Base-by-base conservation (phyloP, 305 asterid genomes). In the Andrographis paniculata region DNA sequence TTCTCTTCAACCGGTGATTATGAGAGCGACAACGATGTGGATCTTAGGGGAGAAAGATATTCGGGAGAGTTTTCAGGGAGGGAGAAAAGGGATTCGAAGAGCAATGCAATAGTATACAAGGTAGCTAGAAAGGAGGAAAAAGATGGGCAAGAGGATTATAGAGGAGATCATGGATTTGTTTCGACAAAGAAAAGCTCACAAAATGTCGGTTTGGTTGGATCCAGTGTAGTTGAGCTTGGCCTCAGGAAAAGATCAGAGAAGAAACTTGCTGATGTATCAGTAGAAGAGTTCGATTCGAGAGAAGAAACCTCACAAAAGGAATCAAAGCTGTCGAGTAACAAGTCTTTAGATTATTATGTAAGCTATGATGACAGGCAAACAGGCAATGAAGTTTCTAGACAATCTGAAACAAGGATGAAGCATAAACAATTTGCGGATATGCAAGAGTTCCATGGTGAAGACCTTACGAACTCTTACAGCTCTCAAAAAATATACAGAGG, bases 181-280 rank as follows among this genome's bases (percentile, higher is more conserved):
- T 62, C 60, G 68, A 58, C 61, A 17, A 79, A 58, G 61, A 70
- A 65, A 45, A 69, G 64, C 50, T 35, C 65, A 33, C 48, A 20
- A 17, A 55, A 64, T 51, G 73, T 65, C 37, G 36, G 57, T 10
- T 41, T 49, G 56, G 54, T 62, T 48, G 73, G 71, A 37, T 68
- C 83, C 14, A 31, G 37, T 11, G 59, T 48, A 31, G 70, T 61
- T 55, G 86, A 70, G 57, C 56, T 70, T 11, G 78, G 68, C 57
- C 74, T 78, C 72, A 72, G 94, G 61, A 91, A 91, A 67, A 78
- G 83, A 51, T 75, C 96, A 1, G 95, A 87, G 81, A 91, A 91
- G 76, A 83, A 70, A 69, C 93, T 87, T 56, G 59, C 63, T 52
- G 95, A 86, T 67, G 48, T 61, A 63, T 69, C 86, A 20, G 60